phyloP scores from a whole-genome alignment of 2,329 filamentous ascomycete genomes.

The Phyllosticta citriasiana region DNA sequence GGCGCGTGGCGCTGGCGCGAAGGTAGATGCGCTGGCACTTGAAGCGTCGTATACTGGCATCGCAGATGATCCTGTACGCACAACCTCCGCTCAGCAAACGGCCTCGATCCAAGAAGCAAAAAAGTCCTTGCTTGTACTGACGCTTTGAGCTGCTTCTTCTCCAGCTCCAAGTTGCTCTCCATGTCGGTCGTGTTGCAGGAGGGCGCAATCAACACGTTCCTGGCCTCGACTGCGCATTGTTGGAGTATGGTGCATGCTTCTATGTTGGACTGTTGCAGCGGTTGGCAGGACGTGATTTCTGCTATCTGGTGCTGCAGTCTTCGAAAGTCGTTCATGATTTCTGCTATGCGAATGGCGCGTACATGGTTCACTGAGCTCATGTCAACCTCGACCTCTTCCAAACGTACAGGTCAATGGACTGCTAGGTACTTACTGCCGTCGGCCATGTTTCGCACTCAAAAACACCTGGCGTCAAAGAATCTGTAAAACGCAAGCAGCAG shows the following conservation, averaged over 20 bases:
- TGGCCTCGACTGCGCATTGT: slow-evolving; percentile 46
- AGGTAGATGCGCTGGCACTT: slow-evolving; percentile 53
- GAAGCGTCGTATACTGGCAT: slow-evolving; percentile 50
- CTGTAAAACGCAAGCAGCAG: background rate
- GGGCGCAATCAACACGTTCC: slow-evolving; percentile 43
- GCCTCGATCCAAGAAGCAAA: background rate
- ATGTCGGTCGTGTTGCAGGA: slow-evolving; percentile 37
- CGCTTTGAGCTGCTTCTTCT: slow-evolving; percentile 48
- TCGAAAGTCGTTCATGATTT: slow-evolving; percentile 56
- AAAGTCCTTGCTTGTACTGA: slow-evolving; percentile 22
- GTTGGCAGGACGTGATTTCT: slow-evolving; percentile 40
- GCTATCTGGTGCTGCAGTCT: slow-evolving; percentile 50
- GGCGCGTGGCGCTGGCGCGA: slow-evolving; percentile 45
- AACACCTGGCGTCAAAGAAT: background rate
- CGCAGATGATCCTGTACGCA: slow-evolving; percentile 45
- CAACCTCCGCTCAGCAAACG: background rate
- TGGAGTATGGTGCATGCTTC: slow-evolving; percentile 50
- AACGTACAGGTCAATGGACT: background rate
- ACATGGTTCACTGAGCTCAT: slow-evolving; percentile 48
- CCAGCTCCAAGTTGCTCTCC: slow-evolving; percentile 40
- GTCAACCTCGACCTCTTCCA: background rate
- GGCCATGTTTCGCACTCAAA: slow-evolving; percentile 33
- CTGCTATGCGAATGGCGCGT: slow-evolving; percentile 51
- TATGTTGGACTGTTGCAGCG: slow-evolving; percentile 45
- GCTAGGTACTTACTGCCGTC: slow-evolving; percentile 43